Conservation (phyloP, 1,284 basidiomycete genomes). For the Chiua sp. region DNA sequence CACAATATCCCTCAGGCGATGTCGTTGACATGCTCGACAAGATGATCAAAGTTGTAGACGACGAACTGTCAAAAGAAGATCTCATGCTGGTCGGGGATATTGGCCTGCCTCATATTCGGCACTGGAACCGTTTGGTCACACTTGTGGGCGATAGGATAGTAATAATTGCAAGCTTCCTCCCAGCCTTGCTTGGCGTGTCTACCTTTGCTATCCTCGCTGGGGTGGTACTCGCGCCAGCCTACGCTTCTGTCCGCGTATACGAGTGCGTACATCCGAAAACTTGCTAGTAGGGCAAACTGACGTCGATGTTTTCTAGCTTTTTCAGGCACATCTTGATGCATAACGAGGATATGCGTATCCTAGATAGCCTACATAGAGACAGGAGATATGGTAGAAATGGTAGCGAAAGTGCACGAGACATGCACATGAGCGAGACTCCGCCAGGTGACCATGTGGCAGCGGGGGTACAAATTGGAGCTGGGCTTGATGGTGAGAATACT, state of each 20-base stretch:
- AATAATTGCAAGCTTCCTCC: conserved; percentile 11
- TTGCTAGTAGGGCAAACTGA: conserved; percentile 5
- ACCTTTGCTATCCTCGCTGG: conserved; percentile 17
- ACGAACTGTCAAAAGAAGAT: conserved; percentile 25
- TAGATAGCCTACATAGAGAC: conserved; percentile 9
- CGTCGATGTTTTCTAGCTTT: conserved; percentile 7
- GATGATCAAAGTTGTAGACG: conserved; percentile 30
- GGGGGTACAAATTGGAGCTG: background rate
- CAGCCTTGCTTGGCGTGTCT: conserved; percentile 24
- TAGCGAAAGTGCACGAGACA: background rate
- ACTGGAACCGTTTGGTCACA: conserved; percentile 12
- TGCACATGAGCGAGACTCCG: background rate
- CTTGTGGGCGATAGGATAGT: conserved; percentile 3
- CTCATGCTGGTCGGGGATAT: conserved; percentile 24
- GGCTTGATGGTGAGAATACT: background rate
- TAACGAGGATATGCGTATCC: conserved; percentile 8
- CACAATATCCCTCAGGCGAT: conserved; percentile 18
- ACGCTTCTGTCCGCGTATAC: conserved; percentile 11
- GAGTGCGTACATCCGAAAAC: conserved; percentile 11
- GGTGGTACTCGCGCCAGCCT: conserved; percentile 11
- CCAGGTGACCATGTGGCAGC: background rate
- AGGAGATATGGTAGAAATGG: background rate
- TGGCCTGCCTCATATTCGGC: conserved; percentile 16
- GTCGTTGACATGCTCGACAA: conserved; percentile 28
- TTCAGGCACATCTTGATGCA: background rate